These are phyloP conservation scores for Hura crepitans DNA, from an alignment of 441 rosid species.

Conservation along the genomic window DNA sequence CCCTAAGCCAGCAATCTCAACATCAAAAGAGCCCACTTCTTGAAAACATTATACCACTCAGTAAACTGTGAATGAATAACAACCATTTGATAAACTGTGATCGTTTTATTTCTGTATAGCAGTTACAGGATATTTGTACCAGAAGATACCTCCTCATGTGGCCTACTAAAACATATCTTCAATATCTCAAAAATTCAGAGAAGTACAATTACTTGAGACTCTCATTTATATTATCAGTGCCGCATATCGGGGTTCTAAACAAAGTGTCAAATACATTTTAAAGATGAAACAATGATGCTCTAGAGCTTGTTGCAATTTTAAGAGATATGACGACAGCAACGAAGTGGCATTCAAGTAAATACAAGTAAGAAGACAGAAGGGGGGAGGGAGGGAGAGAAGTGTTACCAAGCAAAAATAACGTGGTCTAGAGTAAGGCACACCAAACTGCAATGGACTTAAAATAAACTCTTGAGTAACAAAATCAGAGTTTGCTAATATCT, in stretches of 20 bases:
- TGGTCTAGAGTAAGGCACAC: slow-evolving; percentile 95
- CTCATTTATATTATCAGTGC: neutral
- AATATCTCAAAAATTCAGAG: neutral
- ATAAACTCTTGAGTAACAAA: slow-evolving; percentile 73
- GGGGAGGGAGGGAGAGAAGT: slow-evolving; percentile 10
- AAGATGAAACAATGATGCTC: neutral
- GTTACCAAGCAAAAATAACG: slow-evolving; percentile 88
- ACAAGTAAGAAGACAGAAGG: neutral
- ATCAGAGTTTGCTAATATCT: slow-evolving; percentile 46
- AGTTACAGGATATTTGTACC: neutral
- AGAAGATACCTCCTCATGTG: neutral
- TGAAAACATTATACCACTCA: too few species aligned
- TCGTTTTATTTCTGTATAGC: neutral
- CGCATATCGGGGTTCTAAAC: neutral
- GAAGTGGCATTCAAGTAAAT: neutral
- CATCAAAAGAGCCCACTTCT: too few species aligned
- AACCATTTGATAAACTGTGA: neutral
- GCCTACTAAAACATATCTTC: neutral
- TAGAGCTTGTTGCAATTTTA: neutral
- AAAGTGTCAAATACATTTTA: neutral
- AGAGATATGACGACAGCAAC: neutral
- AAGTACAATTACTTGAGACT: neutral
- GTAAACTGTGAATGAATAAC: neutral
- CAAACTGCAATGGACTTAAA: slow-evolving; percentile 87
- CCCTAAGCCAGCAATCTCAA: too few species aligned